These are phyloP conservation scores for Pilobolus umbonatus DNA, from an alignment of 192 early-diverging fungal genomes.

Conservation along the genomic window DNA sequence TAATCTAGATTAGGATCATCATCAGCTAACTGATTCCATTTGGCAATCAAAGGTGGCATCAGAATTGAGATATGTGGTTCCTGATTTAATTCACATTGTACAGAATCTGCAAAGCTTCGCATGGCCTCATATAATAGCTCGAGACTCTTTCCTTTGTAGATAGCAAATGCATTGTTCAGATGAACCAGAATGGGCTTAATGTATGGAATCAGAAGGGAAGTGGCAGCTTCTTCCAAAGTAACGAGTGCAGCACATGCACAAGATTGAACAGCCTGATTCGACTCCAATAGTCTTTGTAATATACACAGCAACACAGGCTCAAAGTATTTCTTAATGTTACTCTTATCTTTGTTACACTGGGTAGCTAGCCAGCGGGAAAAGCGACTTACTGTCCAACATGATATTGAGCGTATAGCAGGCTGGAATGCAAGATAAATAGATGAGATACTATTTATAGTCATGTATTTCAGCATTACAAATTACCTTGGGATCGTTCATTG, in stretches of 20 bases:
- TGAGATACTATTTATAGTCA: not conserved
- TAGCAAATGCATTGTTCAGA: slow-evolving; percentile 71
- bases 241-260: slow-evolving; percentile 93
- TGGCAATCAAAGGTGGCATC: slow-evolving; percentile 82
- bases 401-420: slow-evolving; percentile 47
- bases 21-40: slow-evolving; percentile 78
- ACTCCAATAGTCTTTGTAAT: slow-evolving; percentile 76
- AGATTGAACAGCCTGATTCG: slow-evolving; percentile 96
- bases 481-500: not conserved
- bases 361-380: slow-evolving; percentile 46
- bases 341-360: slow-evolving; percentile 10
- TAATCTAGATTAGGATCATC: slow-evolving; percentile 91
- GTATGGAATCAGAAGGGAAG: slow-evolving; percentile 71
- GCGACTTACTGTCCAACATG: slow-evolving; percentile 96
- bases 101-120: slow-evolving; percentile 90
- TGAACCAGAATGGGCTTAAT: slow-evolving; percentile 79
- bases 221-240: slow-evolving; percentile 91
- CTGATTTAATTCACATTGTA: slow-evolving; percentile 74
- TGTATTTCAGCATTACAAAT: not conserved
- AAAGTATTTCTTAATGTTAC: slow-evolving; percentile 61
- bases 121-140: slow-evolving; percentile 94
- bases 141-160: slow-evolving; percentile 93
- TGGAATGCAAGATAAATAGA: not conserved
- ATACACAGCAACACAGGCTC: slow-evolving; percentile 76
- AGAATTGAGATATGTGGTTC: slow-evolving; percentile 71